Base-by-base conservation (phyloP, 345 rosid species). In the Psidium guajava region DNA sequence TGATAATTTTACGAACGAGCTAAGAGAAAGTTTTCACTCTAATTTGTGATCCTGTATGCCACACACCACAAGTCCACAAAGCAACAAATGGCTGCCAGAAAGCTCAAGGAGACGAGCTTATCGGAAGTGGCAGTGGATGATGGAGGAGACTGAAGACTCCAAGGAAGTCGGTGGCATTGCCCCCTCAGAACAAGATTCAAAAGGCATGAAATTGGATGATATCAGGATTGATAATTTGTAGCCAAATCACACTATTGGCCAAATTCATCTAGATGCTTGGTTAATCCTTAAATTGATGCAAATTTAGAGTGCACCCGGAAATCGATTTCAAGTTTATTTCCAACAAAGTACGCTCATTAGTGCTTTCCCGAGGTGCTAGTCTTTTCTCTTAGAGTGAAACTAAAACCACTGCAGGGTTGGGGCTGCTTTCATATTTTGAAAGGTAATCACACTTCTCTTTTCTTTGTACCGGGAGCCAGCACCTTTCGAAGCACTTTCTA, bases 61-160 rank as follows among this genome's bases (percentile, higher is more conserved):
- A 54, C 87, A 11, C 95, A 89, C 88, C 93, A 93, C 88, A 94
- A 91, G 84, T 90, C 96, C 24, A 92, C 95, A 18, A 88, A 94
- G 85, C 84, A 75, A 83, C 91, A 86, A 8, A 90, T 90, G 14
- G 93, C 90, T 25, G 96, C 88, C 57, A 90, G 95, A 74, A 40
- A 89, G 49, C 85, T 28, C 81, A 85, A 88, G 25, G 90, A 90
- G 86, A 20, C 89, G 56, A 82, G 80, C 55, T 85, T 94, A 69
- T 84, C 96, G 3, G 88, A 86, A 54, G 89, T 88, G 28, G 88
- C 88, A 27, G 90, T 88, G 44, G 52, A 47, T 54, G 2, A 18
- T 36, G 77, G 25, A 69, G 86, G 83, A 44, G 86, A 85, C 52
- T 18, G 28, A 6, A 14, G 83, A 54, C 83, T 54, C 54, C 36